Percentiles rank a stretch among this genome's conserved stretches.
These are phyloP conservation scores for Lepidium didymum DNA, from an alignment of 345 rosid species.

Conservation along the genomic window DNA sequence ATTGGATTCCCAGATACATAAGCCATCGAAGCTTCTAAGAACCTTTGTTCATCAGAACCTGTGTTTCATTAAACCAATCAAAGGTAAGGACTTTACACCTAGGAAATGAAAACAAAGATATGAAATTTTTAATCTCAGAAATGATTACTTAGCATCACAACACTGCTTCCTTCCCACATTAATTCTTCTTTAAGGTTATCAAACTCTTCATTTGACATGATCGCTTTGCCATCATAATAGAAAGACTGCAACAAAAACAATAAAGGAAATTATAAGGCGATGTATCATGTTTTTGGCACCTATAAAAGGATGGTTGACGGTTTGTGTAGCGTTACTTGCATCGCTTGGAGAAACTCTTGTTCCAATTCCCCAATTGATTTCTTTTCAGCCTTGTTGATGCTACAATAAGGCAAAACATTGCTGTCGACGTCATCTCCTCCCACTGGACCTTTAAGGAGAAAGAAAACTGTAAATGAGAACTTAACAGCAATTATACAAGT, in stretches of 20 bases:
- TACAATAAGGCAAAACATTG: constrained; percentile 73
- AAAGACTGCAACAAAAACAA: constrained; percentile 45
- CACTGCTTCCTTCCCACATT: constrained; percentile 99
- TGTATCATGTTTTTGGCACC: not conserved
- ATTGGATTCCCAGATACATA: constrained; percentile 80
- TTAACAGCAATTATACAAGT: not conserved
- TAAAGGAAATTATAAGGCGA: not conserved
- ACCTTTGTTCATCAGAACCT: constrained; percentile 90
- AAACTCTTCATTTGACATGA: constrained; percentile 95
- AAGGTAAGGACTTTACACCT: not conserved
- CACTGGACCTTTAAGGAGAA: constrained; percentile 10
- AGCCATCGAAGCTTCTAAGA: constrained; percentile 93
- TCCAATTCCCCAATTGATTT: constrained; percentile 76
- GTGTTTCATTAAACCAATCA: constrained; percentile 1
- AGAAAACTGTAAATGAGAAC: not conserved
- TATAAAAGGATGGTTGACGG: not conserved
- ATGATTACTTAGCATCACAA: constrained; percentile 85
- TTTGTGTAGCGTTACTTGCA: constrained; percentile 43
- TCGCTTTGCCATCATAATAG: constrained; percentile 91
- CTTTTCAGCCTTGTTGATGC: constrained; percentile 54
- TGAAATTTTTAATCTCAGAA: not conserved
- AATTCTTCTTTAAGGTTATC: constrained; percentile 97
- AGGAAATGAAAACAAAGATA: not conserved
- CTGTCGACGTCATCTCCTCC: constrained; percentile 57
- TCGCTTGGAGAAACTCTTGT: constrained; percentile 80